These are phyloP conservation scores for Zygoascus biomembranicola DNA, from an alignment of 805 yeast genomes.

Conservation along the genomic window DNA sequence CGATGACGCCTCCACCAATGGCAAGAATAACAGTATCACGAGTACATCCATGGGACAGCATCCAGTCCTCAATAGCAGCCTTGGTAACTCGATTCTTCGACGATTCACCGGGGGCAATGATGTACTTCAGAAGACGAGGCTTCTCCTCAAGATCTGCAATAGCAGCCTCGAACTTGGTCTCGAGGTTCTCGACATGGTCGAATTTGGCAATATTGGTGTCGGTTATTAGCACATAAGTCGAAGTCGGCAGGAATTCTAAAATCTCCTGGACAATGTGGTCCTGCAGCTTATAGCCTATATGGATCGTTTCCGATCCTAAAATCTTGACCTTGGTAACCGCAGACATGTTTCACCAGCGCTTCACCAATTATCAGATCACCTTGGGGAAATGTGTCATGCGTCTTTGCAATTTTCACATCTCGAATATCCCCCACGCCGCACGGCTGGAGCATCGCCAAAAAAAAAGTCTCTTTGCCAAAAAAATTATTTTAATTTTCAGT, in stretches of 20 bases:
- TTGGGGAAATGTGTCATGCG: not conserved
- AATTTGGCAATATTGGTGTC: conserved; percentile 60
- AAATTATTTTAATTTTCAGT: not conserved
- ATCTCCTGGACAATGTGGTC: conserved; percentile 65
- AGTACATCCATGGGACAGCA: conserved; percentile 78
- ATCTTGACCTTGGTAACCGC: conserved; percentile 15
- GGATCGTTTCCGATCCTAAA: conserved; percentile 73
- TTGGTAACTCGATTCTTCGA: conserved; percentile 83
- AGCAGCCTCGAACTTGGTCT: conserved; percentile 41
- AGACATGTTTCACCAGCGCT: not conserved
- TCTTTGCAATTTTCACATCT: not conserved
- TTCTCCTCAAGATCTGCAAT: conserved; percentile 14
- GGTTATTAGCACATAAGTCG: conserved; percentile 87
- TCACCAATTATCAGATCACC: not conserved
- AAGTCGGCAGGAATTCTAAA: conserved; percentile 55
- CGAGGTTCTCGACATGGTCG: conserved; percentile 34
- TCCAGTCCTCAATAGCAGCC: conserved; percentile 86
- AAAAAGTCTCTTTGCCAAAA: too few relatives aligned
- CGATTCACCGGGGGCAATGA: conserved; percentile 88
- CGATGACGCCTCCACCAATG: conserved; percentile 97
- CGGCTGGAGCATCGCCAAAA: too few relatives aligned
- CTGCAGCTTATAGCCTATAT: conserved; percentile 79
- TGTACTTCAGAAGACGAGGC: conserved; percentile 63
- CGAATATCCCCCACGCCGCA: not conserved
- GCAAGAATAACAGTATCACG: conserved; percentile 93